Evolutionary conservation across 768 basidiomycete species (phyloP), one percentile per base, ranked within the genome.

Genomic region (Phylloporus sp.): DNA sequence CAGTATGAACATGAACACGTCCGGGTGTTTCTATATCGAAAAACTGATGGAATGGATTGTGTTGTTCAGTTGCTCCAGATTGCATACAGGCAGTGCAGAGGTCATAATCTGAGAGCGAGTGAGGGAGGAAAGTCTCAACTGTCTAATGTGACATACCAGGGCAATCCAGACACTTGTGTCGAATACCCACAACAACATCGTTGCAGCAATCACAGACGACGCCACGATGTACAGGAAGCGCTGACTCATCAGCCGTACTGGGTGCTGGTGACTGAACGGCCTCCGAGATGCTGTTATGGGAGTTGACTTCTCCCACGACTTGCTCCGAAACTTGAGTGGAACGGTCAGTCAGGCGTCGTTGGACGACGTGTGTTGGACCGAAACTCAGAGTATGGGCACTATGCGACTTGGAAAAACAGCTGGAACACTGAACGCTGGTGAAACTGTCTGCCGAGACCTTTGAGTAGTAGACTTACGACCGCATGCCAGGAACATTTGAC

Each of bases 131-230:
- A 17, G 15, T 22, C 2, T 14, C 1, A 20, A 14, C 5, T 11
- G 29, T 7, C 52, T 17, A 18, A 32, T 24, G 34, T 5, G 37
- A 65, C 74, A 42, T 60, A 86, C 85, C 74, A 38, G 74, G 71
- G 62, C 89, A 91, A 54, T 88, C 84, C 18, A 88, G 65, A 57
- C 90, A 92, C 64, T 91, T 92, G 63, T 88, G 82, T 35, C 90
- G 74, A 44, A 80, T 61, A 10, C 89, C 90, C 45, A 75, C 68
- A 31, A 91, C 72, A 4, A 65, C 74, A 18, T 65, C 54, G 6
- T 73, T 53, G 63, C 90, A 93, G 14, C 55, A 56, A 62, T 92
- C 85, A 62, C 90, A 93, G 9, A 72, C 37, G n/a, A 88, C 67
- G 23, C 76, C 76, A 26, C 41, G 59, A 60, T 89, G 86, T 31